Base-by-base conservation (phyloP, 805 yeast species). In the Teunomyces pallodes region DNA sequence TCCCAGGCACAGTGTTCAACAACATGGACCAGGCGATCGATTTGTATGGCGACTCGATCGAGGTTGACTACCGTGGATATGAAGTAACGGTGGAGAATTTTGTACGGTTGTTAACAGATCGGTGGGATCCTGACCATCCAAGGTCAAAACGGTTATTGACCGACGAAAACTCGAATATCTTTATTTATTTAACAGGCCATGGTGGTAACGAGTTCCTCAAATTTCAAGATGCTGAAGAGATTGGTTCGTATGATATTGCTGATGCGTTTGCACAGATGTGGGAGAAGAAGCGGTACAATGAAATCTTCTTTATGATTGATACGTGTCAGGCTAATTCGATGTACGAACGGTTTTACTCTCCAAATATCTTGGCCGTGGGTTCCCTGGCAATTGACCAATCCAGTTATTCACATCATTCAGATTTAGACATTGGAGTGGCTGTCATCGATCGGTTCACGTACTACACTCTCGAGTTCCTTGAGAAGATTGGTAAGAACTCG, bases 271-370 rank as follows among this genome's bases (percentile, higher is more conserved):
- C 82, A 45, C 97, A 94, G 65, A 94, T 94, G 99, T 82, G 89
- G 71, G 96, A 92, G 64, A 91, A 91, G 80, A 87, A 87, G 57
- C 77, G 99, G 47, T 94, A 94, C 72, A 90, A 91, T 58, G 98
- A 94, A 72, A 87, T 94, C 30, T 83, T 94, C 62, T 94, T 94
- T 69, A 94, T 94, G 98, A 87, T 94, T 54, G 99, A 94, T 66
- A 94, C 99, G 0, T 94, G 99, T 63, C 99, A 94, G 73, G 99
- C 99, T 24, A 94, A 92, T 68, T 90, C 99, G 12, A 92, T 94
- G 99, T 94, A 87, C 69, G 85, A 95, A 48, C 81, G 86, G 60
- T 83, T 92, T 61, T 90, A 90, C 64, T 86, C 96, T 8, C 98
- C 99, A 30, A 90, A 94, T 64, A 82, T 94, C 41, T 68, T 94